A percentile compares a stretch with the other conserved stretches of the same genome.
phyloP scores from a whole-genome alignment of 1,284 basidiomycete genomes.

The Trichosporon ovoides region DNA sequence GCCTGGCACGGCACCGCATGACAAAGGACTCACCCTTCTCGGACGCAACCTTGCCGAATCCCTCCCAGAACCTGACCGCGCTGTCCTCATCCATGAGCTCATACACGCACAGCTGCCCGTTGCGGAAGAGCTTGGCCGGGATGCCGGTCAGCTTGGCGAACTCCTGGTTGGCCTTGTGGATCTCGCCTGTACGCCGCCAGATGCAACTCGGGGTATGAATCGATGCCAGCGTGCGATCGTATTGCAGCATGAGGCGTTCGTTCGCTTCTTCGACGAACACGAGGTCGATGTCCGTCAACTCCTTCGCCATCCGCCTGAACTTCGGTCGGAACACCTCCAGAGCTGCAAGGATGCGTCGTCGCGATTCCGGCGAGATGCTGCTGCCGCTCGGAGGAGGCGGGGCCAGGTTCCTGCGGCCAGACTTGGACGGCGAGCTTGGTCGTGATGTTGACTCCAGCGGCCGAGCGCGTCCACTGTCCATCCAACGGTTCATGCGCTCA shows the following conservation, averaged over 20 bases:
- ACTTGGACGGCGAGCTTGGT: constrained; percentile 14
- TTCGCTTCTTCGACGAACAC: constrained; percentile 99
- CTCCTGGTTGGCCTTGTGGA: constrained; percentile 95
- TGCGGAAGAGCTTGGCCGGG: constrained; percentile 33
- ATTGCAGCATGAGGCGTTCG: constrained; percentile 88
- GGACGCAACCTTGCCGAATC: constrained; percentile 88
- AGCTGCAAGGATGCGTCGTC: constrained; percentile 65
- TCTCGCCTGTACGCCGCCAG: constrained; percentile 95
- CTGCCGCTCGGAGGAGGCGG: constrained; percentile 26
- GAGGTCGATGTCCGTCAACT: constrained; percentile 85
- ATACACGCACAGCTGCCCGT: constrained; percentile 88
- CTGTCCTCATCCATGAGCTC: constrained; percentile 95
- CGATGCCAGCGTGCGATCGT: constrained; percentile 89
- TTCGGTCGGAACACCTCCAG: constrained; percentile 89
- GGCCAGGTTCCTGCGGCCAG: neutral
- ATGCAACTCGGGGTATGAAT: constrained; percentile 96
- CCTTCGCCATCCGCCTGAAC: constrained; percentile 85
- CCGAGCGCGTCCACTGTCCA: constrained; percentile 58
- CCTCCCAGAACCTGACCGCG: constrained; percentile 89
- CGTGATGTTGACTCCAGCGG: constrained; percentile 50
- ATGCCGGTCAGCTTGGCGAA: constrained; percentile 43
- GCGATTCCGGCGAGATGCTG: constrained; percentile 69
- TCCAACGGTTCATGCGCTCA: constrained; percentile 82
- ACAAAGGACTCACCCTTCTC: constrained; percentile 60
- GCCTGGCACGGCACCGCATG: too few relatives aligned